Evolutionary conservation across 1,284 basidiomycete species (phyloP), one percentile per base, ranked within the genome.

Genomic region (Malassezia slooffiae): DNA sequence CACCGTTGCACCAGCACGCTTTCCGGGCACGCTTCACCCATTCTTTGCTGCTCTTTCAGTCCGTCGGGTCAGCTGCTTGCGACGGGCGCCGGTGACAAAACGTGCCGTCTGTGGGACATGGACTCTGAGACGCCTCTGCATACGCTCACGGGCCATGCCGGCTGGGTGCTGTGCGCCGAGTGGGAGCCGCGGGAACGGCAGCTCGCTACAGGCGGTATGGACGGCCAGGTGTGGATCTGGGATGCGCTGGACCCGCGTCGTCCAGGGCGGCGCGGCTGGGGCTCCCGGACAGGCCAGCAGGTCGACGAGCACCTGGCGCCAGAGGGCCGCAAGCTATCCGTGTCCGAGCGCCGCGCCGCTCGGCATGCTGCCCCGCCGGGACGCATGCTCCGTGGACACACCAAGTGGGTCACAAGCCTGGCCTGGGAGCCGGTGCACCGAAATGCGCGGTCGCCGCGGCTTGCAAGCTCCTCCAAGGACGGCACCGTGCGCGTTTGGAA

Each of bases 381-480:
- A 8, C 52, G 58, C 17, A 39, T 58, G 34, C 48, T 68, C 30
- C 83, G 81, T 57, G 91, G 91, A 0, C 93, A 97, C 66, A 77
- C 85, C 22, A 96, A 96, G 74, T 96, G 91, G 89, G 81, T 97
- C 53, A 96, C 84, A 0, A 85, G 83, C n/a, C 77, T 99, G 16
- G 79, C 89, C 20, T 97, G 90, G 83, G 91, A 97, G 68, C 91
- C 93, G 5, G 80, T 89, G 37, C 93, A 97, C 70, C 35, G 57
- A 15, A 57, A 60, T 16, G 50, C 57, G 1, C 39, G 41, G 26
- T 38, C 52, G 22, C 62, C 64, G 74, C 81, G 91, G 9, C 75
- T 97, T 1, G 91, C 90, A 0, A 89, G 88, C 0, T 85, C 89
- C 1, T 93, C 87, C 26, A 97, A 97, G 73, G 91, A 97, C 63